phyloP scores from a whole-genome alignment of 495 filamentous ascomycete species.

The Tuber indicum region DNA sequence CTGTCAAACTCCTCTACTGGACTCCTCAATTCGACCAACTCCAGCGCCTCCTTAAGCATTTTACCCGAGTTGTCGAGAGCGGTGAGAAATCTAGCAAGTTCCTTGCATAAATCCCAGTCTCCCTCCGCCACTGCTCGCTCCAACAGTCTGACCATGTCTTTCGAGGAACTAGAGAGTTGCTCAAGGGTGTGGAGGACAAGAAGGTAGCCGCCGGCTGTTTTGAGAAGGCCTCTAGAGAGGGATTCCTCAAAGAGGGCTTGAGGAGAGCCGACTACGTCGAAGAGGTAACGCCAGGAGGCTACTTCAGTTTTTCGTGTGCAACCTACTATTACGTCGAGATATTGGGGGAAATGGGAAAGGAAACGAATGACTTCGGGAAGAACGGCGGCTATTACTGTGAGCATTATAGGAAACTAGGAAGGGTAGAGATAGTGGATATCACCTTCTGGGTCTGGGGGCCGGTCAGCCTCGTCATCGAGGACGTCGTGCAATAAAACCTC shows the following conservation, averaged over 20 bases:
- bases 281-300: slow-evolving; percentile 88
- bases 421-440: neutral
- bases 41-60: slow-evolving; percentile 71
- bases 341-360: slow-evolving; percentile 78
- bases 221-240: slow-evolving; percentile 71
- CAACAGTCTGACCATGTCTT: slow-evolving; percentile 76
- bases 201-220: slow-evolving; percentile 93
- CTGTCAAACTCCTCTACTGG: slow-evolving; percentile 44
- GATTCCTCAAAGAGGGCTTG: slow-evolving; percentile 89
- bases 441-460: slow-evolving; percentile 51
- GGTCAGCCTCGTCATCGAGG: slow-evolving; percentile 88
- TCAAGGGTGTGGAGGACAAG: slow-evolving; percentile 93
- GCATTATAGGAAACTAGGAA: neutral
- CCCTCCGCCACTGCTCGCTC: slow-evolving; percentile 71
- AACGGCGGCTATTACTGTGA: slow-evolving; percentile 51
- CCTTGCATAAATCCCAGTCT: slow-evolving; percentile 96
- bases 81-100: slow-evolving; percentile 85
- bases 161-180: slow-evolving; percentile 67
- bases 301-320: slow-evolving; percentile 97
- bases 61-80: slow-evolving; percentile 82
- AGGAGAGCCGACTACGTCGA: slow-evolving; percentile 79
- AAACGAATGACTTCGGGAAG: slow-evolving; percentile 83
- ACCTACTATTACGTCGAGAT: slow-evolving; percentile 92
- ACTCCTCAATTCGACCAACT: slow-evolving; percentile 57
- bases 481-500: slow-evolving; percentile 91